Percentiles rank a stretch among this genome's conserved stretches.
Evolutionary conservation across 2,329 filamentous ascomycete genomes (phyloP).

Genomic region (Lasiodiplodia sp.): DNA sequence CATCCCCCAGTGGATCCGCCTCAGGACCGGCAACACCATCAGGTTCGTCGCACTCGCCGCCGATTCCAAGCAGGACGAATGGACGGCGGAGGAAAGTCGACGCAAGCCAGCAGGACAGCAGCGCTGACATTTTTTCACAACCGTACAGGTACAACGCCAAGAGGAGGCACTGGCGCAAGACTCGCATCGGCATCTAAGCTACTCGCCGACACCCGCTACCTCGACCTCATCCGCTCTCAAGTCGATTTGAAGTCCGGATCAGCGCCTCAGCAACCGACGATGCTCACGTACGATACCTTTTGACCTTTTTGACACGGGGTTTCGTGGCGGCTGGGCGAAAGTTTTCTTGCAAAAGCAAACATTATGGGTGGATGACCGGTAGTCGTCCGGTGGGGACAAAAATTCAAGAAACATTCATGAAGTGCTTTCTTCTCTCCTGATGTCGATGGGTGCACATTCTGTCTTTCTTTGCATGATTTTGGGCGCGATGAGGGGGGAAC

Average conservation of each 20-base stretch:
- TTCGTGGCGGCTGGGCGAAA: conserved; percentile 18
- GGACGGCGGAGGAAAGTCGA: conserved; percentile 25
- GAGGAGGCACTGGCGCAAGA: conserved; percentile 99
- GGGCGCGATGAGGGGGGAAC: conserved; percentile 28
- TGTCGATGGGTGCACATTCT: conserved; percentile 28
- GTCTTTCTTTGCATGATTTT: conserved; percentile 27
- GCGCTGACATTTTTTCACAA: conserved; percentile 30
- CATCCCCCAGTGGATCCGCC: conserved; percentile 99
- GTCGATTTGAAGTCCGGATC: conserved; percentile 28
- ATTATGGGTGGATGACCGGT: conserved; percentile 22
- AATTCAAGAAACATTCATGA: conserved; percentile 25
- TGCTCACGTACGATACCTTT: conserved; percentile 24
- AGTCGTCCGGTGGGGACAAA: conserved; percentile 23
- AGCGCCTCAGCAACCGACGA: conserved; percentile 15
- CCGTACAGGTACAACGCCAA: conserved; percentile 95
- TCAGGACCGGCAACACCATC: conserved; percentile 99
- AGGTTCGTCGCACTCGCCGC: conserved; percentile 70
- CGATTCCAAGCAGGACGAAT: conserved; percentile 11
- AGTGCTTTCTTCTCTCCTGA: conserved; percentile 21
- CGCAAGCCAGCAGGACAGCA: conserved; percentile 7
- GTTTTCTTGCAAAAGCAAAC: background rate
- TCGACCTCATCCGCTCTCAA: conserved; percentile 28
- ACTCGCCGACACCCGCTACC: conserved; percentile 51
- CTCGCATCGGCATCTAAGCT: conserved; percentile 95
- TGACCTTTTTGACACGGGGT: conserved; percentile 8